These are phyloP conservation scores for Margaritispora aquatica DNA, from an alignment of 495 filamentous ascomycete genomes.

Conservation along the genomic window DNA sequence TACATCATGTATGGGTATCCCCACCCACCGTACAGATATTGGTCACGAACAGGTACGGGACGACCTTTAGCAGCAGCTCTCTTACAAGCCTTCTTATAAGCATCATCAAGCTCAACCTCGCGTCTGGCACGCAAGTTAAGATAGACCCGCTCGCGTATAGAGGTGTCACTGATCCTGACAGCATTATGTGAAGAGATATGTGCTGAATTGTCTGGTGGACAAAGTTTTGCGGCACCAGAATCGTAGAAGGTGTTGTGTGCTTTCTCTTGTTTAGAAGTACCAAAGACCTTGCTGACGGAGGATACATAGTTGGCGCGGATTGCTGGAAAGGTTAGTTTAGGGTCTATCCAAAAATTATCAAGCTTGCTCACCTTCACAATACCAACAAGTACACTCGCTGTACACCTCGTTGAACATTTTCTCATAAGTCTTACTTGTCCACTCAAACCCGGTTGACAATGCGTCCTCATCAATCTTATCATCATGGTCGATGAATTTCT, in stretches of 20 bases:
- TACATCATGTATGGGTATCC: slow-evolving; percentile 42
- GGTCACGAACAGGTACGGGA: slow-evolving; percentile 39
- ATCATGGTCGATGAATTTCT: slow-evolving; percentile 72
- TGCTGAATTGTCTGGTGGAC: slow-evolving; percentile 50
- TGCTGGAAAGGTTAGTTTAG: slow-evolving; percentile 30
- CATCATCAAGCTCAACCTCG: slow-evolving; percentile 42
- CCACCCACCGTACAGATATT: slow-evolving; percentile 46
- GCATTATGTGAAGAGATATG: slow-evolving; percentile 72
- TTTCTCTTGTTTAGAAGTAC: slow-evolving; percentile 39
- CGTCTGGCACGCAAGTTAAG: slow-evolving; percentile 23
- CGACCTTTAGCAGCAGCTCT: slow-evolving; percentile 56
- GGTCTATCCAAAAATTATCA: too few relatives aligned
- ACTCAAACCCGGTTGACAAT: slow-evolving; percentile 60
- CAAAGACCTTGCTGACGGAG: slow-evolving; percentile 31
- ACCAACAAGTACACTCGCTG: slow-evolving; percentile 85
- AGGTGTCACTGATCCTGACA: slow-evolving; percentile 26
- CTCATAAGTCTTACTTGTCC: slow-evolving; percentile 67
- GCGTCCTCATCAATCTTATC: slow-evolving; percentile 68
- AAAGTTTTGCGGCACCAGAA: slow-evolving; percentile 46
- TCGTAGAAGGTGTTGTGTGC: slow-evolving; percentile 48
- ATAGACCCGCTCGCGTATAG: slow-evolving; percentile 12
- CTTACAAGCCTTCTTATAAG: slow-evolving; percentile 55
- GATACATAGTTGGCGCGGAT: slow-evolving; percentile 58
- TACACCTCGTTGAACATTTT: slow-evolving; percentile 60
- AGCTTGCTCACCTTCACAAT: slow-evolving; percentile 69